Base-by-base conservation (phyloP, 1,284 basidiomycete species). In the Afroboletus lepidellus region DNA sequence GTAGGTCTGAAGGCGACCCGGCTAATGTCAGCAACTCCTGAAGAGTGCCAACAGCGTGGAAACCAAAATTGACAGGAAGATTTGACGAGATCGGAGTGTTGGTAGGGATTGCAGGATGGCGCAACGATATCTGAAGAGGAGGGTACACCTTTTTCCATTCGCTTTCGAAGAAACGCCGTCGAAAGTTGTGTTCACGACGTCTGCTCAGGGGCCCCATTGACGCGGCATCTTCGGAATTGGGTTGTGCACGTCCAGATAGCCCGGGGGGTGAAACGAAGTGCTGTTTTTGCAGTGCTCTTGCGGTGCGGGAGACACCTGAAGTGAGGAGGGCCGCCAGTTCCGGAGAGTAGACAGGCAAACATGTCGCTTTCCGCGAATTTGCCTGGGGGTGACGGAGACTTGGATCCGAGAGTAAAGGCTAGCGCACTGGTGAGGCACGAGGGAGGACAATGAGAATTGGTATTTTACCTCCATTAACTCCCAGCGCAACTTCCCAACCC, bases 151-250 rank as follows among this genome's bases (percentile, higher is more conserved):
- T 85, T 58, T 74, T 77, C 57, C 72, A 72, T 61, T 89, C 80
- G 5, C 57, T 54, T 12, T 66, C 72, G 67, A 83, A 90, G 62
- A 76, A 88, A 18, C 83, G 77, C 80, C 84, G 79, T n/a, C 80
- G 80, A 46, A 84, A 76, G 65, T 92, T 92, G 37, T 81, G 76
- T 62, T 88, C 79, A 36, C 88, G 79, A 32, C 88, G 80, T 63
- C 80, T 86, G 68, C 83, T 86, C 37, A 90, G 71, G 16, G 77
- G 78, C 2, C 88, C 89, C 30, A 87, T 71, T 2, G 85, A 60
- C 16, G 70, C 66, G 1, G 83, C 81, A 51, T 87, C 83, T 56
- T 80, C 75, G 5, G 85, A 84, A 2, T 66, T 55, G 8, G 80
- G 79, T 56, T 85, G 69, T 30, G 82, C 82, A 24, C 81, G 78